Percentiles rank a stretch among this genome's conserved stretches.
Evolutionary conservation across 2,329 filamentous ascomycete genomes (phyloP).

Genomic region (Aspergillus costaricaensis): DNA sequence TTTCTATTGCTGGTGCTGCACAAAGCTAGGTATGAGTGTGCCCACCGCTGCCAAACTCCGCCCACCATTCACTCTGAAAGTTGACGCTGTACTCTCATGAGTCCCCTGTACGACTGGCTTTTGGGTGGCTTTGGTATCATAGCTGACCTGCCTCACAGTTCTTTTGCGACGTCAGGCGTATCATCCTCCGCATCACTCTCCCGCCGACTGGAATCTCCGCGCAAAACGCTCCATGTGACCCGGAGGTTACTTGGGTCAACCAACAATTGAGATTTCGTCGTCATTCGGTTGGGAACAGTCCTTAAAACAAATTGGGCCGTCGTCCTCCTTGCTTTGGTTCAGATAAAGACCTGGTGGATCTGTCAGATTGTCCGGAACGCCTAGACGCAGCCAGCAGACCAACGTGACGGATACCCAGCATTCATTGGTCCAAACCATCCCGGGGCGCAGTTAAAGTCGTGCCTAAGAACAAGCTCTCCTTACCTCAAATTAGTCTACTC

Average conservation of each 20-base stretch:
- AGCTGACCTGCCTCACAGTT: not conserved
- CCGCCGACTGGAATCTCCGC: not conserved
- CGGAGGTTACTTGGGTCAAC: not conserved
- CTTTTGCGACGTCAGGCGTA: not conserved
- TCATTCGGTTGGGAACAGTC: constrained; percentile 7
- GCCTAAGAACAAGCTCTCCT: constrained; percentile 14
- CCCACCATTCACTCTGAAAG: not conserved
- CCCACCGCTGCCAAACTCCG: not conserved
- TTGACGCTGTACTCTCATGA: not conserved
- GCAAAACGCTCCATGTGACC: constrained; percentile 5
- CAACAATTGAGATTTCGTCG: constrained; percentile 8
- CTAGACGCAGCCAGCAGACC: constrained; percentile 19
- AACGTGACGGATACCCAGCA: constrained; percentile 20
- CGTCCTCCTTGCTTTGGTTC: constrained; percentile 14
- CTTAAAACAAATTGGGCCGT: constrained; percentile 9
- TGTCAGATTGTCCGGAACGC: constrained; percentile 18
- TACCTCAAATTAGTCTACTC: constrained; percentile 9
- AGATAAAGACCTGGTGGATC: constrained; percentile 18
- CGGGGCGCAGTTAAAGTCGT: constrained; percentile 14
- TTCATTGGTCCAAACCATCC: constrained; percentile 20
- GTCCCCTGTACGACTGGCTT: not conserved
- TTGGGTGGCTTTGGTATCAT: not conserved
- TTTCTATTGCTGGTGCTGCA: not conserved
- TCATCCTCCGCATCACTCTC: not conserved
- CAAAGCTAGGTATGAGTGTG: not conserved